phyloP scores from a whole-genome alignment of 2,329 filamentous ascomycete species.

The Emergomyces orientalis region DNA sequence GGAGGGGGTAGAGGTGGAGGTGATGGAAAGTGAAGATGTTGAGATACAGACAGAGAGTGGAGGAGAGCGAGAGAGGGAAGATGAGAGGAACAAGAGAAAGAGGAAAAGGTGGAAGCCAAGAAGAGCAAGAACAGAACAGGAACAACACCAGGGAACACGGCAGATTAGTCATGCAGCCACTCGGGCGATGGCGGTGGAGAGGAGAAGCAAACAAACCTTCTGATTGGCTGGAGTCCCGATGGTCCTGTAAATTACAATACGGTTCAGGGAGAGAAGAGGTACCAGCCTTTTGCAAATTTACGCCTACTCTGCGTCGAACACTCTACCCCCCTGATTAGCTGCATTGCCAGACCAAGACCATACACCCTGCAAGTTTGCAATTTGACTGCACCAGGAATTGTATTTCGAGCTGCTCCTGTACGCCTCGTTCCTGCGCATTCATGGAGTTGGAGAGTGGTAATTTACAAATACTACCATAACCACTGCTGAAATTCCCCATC shows the following conservation, averaged over 20 bases:
- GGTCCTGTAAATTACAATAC: neutral
- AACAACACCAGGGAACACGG: too few species aligned
- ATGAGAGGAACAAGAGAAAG: slow-evolving; percentile 10
- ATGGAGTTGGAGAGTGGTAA: neutral
- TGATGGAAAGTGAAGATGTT: slow-evolving; percentile 10
- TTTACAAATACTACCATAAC: neutral
- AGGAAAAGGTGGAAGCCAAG: neutral
- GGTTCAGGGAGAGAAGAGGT: neutral
- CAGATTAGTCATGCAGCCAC: neutral
- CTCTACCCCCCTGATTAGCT: too few species aligned
- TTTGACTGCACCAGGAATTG: neutral
- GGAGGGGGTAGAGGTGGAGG: slow-evolving; percentile 12
- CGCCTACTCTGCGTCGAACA: too few species aligned
- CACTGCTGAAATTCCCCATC: neutral
- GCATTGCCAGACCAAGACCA: too few species aligned
- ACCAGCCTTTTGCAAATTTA: neutral
- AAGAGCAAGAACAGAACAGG: too few species aligned
- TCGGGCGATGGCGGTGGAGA: neutral
- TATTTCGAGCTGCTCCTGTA: neutral
- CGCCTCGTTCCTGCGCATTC: neutral
- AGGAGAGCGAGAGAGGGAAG: slow-evolving; percentile 14
- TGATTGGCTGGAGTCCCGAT: neutral
- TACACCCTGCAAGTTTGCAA: too few species aligned
- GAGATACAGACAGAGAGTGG: slow-evolving; percentile 5
- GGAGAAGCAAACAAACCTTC: neutral